Evolutionary conservation across 805 yeast genomes (phyloP).

Genomic region (Saccharomycopsis javanensis): DNA sequence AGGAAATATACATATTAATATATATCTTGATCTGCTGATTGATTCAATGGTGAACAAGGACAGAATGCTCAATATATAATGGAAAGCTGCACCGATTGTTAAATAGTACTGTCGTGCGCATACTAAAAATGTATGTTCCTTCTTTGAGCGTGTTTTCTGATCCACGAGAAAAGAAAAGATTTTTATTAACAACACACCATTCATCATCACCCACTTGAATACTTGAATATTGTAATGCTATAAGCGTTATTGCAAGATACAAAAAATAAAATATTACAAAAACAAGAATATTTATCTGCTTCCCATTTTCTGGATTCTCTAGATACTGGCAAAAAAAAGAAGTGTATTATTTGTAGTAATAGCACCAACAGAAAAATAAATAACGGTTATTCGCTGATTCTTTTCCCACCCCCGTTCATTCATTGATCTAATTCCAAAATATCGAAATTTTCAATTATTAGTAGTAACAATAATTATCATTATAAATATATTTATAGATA

Average conservation of each 20-base stretch:
- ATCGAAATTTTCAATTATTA: too few relatives aligned
- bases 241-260: background rate
- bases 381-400: background rate
- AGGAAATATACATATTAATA: too few relatives aligned
- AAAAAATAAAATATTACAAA: background rate
- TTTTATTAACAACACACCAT: constrained; percentile 3
- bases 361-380: background rate
- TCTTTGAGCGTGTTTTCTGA: constrained; percentile 1
- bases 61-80: too few relatives aligned
- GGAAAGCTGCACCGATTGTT: background rate
- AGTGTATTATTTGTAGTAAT: background rate
- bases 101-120: background rate
- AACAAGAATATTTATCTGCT: background rate
- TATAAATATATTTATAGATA: background rate
- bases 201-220: constrained; percentile 1
- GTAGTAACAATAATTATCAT: too few relatives aligned
- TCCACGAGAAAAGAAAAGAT: constrained; percentile 1
- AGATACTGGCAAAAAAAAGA: background rate
- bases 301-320: background rate
- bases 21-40: too few relatives aligned
- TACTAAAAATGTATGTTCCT: background rate
- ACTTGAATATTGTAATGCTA: background rate
- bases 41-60: background rate
- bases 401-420: background rate
- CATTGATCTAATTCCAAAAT: background rate